Base-by-base conservation (phyloP, 1,284 basidiomycete species). In the Cronartium quercuum region DNA sequence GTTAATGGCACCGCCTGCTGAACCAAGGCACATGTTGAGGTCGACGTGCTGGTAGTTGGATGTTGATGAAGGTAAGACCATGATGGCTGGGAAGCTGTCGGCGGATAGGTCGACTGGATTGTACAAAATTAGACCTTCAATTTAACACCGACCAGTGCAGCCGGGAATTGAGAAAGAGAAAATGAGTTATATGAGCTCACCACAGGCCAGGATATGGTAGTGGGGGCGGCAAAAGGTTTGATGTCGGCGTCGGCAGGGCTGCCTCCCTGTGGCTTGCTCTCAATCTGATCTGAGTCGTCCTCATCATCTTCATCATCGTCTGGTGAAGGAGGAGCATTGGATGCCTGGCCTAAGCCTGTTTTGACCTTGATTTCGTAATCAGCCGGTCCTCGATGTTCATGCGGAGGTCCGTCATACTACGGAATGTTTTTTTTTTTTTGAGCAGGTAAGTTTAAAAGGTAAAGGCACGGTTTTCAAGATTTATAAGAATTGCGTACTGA, bases 401-500 rank as follows among this genome's bases (percentile, higher is more conserved):
- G 7, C 68, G 66, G 70, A 62, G 60, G 35, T 42, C 55, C 15
- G 37, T 38, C 42, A 68, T 62, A 24, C 37, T 40, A 21, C 34
- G 18, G 58, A 75, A 70, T 67, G 42, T 68, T 61, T 7, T 68
- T 44, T 6, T 68, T 38, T 21, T 37, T 38, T 42, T 66, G 74
- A 41, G 68, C 12, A 15, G 62, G 29, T 44, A 35, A 4, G 21
- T 21, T 18, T 44, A 18, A 18, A 18, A 44, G 42, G 42, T 18
- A 13, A 13, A 80, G 84, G 76, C 77, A 87, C 86, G 69, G 85
- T 82, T 7, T 85, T 78, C 79, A 86, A 85, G 55, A 84, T 82
- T 67, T 84, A 82, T 41, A 87, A 82, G 75, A 86, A 84, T 57
- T 82, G 80, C 76, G 83, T 82, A 76, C 85, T 82, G 76, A 87